These are phyloP conservation scores for Aspergillus piperis DNA, from an alignment of 2,329 filamentous ascomycete species.

Conservation along the genomic window DNA sequence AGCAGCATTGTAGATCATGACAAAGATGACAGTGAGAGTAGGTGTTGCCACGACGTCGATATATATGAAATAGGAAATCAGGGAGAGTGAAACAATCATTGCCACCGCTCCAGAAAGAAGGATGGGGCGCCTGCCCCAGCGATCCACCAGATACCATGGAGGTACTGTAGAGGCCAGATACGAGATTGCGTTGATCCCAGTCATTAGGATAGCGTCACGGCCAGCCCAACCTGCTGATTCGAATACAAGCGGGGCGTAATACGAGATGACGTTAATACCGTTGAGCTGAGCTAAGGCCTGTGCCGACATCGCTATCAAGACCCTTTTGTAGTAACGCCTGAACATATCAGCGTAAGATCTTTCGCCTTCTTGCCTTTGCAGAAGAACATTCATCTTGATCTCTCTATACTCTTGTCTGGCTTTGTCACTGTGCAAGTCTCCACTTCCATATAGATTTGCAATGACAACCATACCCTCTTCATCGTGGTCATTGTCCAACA, in stretches of 20 bases:
- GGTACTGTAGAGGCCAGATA: slow-evolving; percentile 92
- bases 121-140: slow-evolving; percentile 85
- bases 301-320: slow-evolving; percentile 98
- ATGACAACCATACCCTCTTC: slow-evolving; percentile 98
- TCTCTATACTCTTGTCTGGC: slow-evolving; percentile 95
- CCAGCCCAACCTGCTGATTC: slow-evolving; percentile 96
- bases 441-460: slow-evolving; percentile 92
- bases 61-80: slow-evolving; percentile 94
- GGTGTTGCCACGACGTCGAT: slow-evolving; percentile 77
- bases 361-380: slow-evolving; percentile 93
- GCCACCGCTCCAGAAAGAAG: slow-evolving; percentile 84
- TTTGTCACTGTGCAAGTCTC: slow-evolving; percentile 90
- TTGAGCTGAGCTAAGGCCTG: slow-evolving; percentile 95
- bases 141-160: slow-evolving; percentile 95
- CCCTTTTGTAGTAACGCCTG: slow-evolving; percentile 82
- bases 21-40: slow-evolving; percentile 83
- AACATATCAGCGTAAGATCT: slow-evolving; percentile 94
- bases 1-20: slow-evolving; percentile 97
- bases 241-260: slow-evolving; percentile 95
- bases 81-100: slow-evolving; percentile 84
- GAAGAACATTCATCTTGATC: slow-evolving; percentile 96
- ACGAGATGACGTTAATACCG: slow-evolving; percentile 99
- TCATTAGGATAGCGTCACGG: slow-evolving; percentile 91
- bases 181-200: slow-evolving; percentile 88
- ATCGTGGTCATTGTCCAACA: slow-evolving; percentile 95